phyloP scores from a whole-genome alignment of 2,329 filamentous ascomycete species.

The Sporothrix phasma region DNA sequence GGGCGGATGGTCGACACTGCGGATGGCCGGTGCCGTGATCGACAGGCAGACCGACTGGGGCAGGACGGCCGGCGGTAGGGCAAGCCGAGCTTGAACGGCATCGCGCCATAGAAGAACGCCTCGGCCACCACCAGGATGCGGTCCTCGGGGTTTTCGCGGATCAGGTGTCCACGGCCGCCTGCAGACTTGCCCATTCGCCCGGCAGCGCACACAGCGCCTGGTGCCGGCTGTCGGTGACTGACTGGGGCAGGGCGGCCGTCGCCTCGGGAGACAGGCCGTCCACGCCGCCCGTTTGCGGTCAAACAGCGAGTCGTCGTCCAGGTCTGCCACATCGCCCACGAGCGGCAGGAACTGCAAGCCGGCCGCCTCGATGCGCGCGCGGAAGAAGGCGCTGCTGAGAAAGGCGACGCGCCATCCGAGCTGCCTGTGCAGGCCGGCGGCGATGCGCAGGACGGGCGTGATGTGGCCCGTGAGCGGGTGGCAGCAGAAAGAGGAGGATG shows the following conservation, averaged over 20 bases:
- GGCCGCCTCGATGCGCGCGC: conserved; percentile 25
- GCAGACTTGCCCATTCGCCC: conserved; percentile 27
- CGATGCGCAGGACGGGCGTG: conserved; percentile 28
- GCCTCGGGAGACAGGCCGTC: conserved; percentile 11
- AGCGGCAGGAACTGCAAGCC: conserved; percentile 28
- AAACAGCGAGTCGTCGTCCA: conserved; percentile 25
- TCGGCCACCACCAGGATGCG: conserved; percentile 27
- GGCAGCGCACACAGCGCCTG: conserved; percentile 28
- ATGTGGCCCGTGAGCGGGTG: conserved; percentile 31
- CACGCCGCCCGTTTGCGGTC: neutral
- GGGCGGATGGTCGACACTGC: conserved; percentile 28
- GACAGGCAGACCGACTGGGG: conserved; percentile 27
- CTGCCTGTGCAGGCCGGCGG: conserved; percentile 22
- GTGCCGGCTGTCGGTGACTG: conserved; percentile 25
- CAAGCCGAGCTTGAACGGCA: conserved; percentile 28
- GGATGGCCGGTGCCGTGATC: conserved; percentile 30
- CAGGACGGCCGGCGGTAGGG: conserved; percentile 19
- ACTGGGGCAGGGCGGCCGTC: conserved; percentile 13
- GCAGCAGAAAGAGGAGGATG: conserved; percentile 26
- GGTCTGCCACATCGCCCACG: conserved; percentile 25
- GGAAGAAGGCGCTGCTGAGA: conserved; percentile 29
- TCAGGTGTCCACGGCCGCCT: conserved; percentile 23
- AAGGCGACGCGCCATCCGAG: conserved; percentile 28
- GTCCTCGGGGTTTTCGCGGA: conserved; percentile 15
- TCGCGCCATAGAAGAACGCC: conserved; percentile 28